These are phyloP conservation scores for Talaromyces sp. DNA, from an alignment of 2,329 filamentous ascomycete species.

Conservation along the genomic window DNA sequence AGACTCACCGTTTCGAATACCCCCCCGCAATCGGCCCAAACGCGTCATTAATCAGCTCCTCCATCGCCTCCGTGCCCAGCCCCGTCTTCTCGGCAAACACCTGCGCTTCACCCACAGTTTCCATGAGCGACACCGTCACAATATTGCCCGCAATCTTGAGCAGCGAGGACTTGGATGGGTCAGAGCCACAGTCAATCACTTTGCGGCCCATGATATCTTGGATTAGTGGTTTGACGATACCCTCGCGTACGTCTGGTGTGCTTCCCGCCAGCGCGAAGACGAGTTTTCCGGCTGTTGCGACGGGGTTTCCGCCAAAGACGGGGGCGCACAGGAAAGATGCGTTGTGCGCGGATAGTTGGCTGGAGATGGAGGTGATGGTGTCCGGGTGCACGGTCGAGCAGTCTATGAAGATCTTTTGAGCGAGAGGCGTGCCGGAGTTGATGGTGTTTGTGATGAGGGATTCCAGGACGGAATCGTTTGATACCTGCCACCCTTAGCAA, in stretches of 20 bases:
- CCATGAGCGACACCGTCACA: conserved; percentile 40
- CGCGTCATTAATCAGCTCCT: conserved; percentile 39
- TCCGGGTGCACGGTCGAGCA: conserved; percentile 83
- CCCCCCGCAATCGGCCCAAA: conserved; percentile 40
- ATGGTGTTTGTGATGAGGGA: conserved; percentile 23
- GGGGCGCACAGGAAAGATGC: conserved; percentile 38
- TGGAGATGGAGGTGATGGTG: conserved; percentile 42
- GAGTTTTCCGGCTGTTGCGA: conserved; percentile 42
- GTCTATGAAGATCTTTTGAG: conserved; percentile 77
- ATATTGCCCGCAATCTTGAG: conserved; percentile 45
- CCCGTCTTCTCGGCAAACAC: conserved; percentile 44
- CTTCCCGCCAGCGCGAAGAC: conserved; percentile 41
- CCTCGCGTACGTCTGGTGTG: conserved; percentile 20
- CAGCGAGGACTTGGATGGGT: conserved; percentile 37
- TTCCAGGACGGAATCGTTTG: conserved; percentile 37
- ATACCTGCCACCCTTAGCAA: conserved; percentile 23
- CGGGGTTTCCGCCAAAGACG: conserved; percentile 41
- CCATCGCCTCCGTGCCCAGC: conserved; percentile 37
- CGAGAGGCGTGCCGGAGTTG: conserved; percentile 34
- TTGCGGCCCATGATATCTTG: conserved; percentile 40
- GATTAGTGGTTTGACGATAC: conserved; percentile 35
- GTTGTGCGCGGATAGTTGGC: conserved; percentile 27
- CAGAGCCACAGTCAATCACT: conserved; percentile 41
- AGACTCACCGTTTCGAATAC: conserved; percentile 35
- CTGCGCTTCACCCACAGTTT: conserved; percentile 42